Conservation (phyloP, 768 basidiomycete genomes). For the Cyclocybe cylindracea region DNA sequence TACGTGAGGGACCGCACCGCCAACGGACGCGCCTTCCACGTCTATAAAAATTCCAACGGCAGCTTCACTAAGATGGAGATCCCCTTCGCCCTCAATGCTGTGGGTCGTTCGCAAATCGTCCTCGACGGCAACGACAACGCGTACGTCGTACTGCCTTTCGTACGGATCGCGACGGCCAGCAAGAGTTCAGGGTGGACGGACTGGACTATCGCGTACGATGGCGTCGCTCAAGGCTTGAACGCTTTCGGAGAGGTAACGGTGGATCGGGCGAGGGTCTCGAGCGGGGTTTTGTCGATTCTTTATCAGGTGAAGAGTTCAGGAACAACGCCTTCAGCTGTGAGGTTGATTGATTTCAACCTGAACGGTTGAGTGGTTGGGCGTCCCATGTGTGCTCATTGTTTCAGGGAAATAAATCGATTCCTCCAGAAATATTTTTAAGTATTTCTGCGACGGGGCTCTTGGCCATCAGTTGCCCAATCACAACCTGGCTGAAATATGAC, state of each 20-base stretch:
- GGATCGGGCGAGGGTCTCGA: conserved; percentile 38
- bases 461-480: too few species aligned
- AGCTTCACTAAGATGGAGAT: conserved; percentile 49
- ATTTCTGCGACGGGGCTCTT: too few species aligned
- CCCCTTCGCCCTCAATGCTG: conserved; percentile 41
- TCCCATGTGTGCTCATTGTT: neutral
- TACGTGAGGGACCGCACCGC: conserved; percentile 38
- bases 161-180: conserved; percentile 45
- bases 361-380: conserved; percentile 24
- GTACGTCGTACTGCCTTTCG: conserved; percentile 45
- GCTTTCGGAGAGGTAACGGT: conserved; percentile 50
- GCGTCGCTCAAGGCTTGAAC: conserved; percentile 36
- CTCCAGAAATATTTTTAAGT: too few species aligned
- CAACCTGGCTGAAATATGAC: too few species aligned
- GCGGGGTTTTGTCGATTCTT: conserved; percentile 40
- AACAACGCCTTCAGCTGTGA: conserved; percentile 42
- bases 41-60: conserved; percentile 39
- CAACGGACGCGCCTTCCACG: conserved; percentile 43
- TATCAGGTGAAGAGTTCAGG: conserved; percentile 44
- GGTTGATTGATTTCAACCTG: conserved; percentile 41
- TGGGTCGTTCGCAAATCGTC: conserved; percentile 48
- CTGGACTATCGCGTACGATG: conserved; percentile 46
- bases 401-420: neutral
- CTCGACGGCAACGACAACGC: conserved; percentile 41
- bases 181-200: conserved; percentile 46